These are phyloP conservation scores for Bipolaris oryzae DNA, from an alignment of 2,329 filamentous ascomycete species.

Conservation along the genomic window DNA sequence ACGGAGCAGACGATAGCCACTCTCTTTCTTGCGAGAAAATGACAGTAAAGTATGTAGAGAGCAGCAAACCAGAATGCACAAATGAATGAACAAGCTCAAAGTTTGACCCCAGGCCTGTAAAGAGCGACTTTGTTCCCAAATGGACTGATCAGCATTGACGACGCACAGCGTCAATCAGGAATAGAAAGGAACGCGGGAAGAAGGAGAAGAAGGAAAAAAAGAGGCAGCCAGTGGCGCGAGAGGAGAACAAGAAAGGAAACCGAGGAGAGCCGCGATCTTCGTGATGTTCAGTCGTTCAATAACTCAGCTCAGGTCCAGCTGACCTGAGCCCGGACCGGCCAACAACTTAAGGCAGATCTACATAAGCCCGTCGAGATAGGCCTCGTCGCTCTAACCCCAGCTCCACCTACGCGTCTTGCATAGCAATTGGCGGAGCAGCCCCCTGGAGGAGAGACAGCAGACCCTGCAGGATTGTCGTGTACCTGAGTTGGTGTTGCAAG, in stretches of 20 bases:
- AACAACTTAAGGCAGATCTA: constrained; percentile 33
- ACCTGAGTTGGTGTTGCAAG: constrained; percentile 22
- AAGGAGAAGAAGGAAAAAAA: constrained; percentile 8
- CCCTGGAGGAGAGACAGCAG: constrained; percentile 12
- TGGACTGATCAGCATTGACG: constrained; percentile 17
- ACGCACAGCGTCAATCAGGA: constrained; percentile 39
- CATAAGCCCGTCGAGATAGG: constrained; percentile 11
- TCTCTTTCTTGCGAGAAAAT: constrained; percentile 19
- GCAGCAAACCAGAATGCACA: constrained; percentile 28
- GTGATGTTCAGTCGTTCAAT: constrained; percentile 38
- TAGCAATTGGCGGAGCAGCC: constrained; percentile 19
- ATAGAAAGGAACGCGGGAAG: background rate
- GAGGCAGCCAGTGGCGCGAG: constrained; percentile 14
- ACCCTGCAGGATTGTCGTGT: constrained; percentile 12
- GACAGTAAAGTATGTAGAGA: constrained; percentile 36
- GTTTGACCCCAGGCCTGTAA: constrained; percentile 41
- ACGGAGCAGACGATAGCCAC: background rate
- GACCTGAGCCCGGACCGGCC: constrained; percentile 11
- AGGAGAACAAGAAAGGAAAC: constrained; percentile 1
- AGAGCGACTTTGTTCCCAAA: constrained; percentile 25
- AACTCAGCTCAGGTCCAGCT: constrained; percentile 19
- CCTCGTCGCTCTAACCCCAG: background rate
- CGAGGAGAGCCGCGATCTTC: constrained; percentile 20
- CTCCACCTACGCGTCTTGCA: background rate
- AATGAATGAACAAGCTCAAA: constrained; percentile 16